phyloP scores from a whole-genome alignment of 495 filamentous ascomycete species.

The Mycothermus thermophilus region DNA sequence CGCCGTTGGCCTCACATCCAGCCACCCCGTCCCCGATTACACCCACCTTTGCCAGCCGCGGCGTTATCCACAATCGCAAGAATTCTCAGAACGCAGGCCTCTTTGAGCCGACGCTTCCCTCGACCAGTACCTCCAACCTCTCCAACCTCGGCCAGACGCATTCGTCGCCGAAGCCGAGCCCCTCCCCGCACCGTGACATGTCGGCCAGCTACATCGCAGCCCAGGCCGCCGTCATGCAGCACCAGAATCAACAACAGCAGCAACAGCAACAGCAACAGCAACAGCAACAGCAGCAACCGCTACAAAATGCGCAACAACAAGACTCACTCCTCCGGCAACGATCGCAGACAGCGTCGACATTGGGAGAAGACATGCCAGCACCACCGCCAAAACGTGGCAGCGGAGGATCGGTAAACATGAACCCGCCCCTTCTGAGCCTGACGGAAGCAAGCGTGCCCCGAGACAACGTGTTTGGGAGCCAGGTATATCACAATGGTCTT shows the following conservation, averaged over 20 bases:
- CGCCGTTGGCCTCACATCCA: slow-evolving; percentile 30
- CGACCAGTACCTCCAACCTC: slow-evolving; percentile 42
- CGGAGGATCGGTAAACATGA: slow-evolving; percentile 38
- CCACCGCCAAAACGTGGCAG: slow-evolving; percentile 26
- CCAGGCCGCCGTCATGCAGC: slow-evolving; percentile 60
- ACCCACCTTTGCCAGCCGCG: slow-evolving; percentile 15
- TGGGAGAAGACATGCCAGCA: slow-evolving; percentile 19
- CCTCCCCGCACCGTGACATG: slow-evolving; percentile 35
- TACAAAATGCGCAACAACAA: slow-evolving; percentile 27
- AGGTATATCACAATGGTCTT: slow-evolving; percentile 52
- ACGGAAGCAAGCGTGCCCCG: slow-evolving; percentile 41
- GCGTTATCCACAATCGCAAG: slow-evolving; percentile 37
- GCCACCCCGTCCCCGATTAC: slow-evolving; percentile 17
- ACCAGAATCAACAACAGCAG: slow-evolving; percentile 45
- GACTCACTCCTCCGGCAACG: slow-evolving; percentile 44
- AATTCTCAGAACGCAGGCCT: slow-evolving; percentile 67
- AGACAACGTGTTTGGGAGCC: slow-evolving; percentile 37
- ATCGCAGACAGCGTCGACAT: slow-evolving; percentile 50
- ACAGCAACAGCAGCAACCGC: too few species aligned
- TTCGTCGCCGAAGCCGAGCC: slow-evolving; percentile 18
- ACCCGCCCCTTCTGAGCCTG: slow-evolving; percentile 43
- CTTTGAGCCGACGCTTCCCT: slow-evolving; percentile 77
- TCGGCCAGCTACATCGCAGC: slow-evolving; percentile 79
- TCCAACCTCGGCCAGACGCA: slow-evolving; percentile 31
- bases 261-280: slow-evolving; percentile 26